Evolutionary conservation across 1,139 yeast genomes (phyloP).

Genomic region (Geotrichum histeridarum): DNA sequence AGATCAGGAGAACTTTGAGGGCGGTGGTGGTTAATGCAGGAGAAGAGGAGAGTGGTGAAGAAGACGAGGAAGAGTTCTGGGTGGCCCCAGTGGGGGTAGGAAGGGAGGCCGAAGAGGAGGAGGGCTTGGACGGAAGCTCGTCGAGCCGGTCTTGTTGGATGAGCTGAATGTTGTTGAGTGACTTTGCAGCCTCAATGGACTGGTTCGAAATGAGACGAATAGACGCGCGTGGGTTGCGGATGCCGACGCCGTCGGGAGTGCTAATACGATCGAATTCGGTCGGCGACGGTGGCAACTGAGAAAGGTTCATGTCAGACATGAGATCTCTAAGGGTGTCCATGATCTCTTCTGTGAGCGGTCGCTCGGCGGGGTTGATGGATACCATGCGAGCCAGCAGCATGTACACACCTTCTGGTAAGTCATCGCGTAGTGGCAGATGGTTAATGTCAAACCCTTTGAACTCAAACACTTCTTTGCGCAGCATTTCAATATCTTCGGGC

Average conservation of each 20-base stretch:
- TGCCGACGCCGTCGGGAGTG: not conserved
- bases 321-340: not conserved
- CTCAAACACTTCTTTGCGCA: slow-evolving; percentile 42
- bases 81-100: too few species aligned
- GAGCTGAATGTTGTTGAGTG: not conserved
- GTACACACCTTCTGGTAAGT: slow-evolving; percentile 41
- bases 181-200: slow-evolving; percentile 2
- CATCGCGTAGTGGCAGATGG: slow-evolving; percentile 30
- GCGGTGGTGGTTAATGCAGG: not conserved
- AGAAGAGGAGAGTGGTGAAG: not conserved
- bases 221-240: not conserved
- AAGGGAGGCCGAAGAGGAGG: too few species aligned
- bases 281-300: not conserved
- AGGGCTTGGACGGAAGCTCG: not conserved
- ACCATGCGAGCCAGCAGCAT: slow-evolving; percentile 40
- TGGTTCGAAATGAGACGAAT: slow-evolving; percentile 4
- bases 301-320: not conserved
- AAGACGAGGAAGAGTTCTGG: too few species aligned
- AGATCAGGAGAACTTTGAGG: not conserved
- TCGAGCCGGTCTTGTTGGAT: not conserved
- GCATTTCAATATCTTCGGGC: slow-evolving; percentile 32
- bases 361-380: slow-evolving; percentile 35
- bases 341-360: slow-evolving; percentile 38
- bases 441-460: slow-evolving; percentile 35
- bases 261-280: not conserved